These are phyloP conservation scores for Trichoderma reesei DNA, from an alignment of 495 filamentous ascomycete species.

Conservation along the genomic window DNA sequence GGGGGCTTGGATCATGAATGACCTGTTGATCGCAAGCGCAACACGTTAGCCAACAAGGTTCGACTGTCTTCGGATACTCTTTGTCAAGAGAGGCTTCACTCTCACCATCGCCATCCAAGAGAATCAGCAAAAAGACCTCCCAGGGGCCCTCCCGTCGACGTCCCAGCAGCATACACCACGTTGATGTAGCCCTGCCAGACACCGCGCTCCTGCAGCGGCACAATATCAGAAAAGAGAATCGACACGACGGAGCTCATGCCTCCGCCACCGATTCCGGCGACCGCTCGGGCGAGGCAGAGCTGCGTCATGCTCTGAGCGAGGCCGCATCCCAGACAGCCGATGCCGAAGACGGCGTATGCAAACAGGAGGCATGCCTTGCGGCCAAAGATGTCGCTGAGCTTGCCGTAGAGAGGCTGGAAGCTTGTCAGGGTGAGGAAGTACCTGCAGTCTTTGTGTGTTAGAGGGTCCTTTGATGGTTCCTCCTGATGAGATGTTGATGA, in stretches of 20 bases:
- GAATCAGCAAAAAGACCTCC: conserved; percentile 68
- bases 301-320: conserved; percentile 58
- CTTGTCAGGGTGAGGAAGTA: conserved; percentile 70
- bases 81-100: no score
- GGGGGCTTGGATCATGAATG: conserved; percentile 64
- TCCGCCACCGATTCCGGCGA: conserved; percentile 65
- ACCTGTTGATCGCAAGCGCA: conserved; percentile 44
- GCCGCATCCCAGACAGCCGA: conserved; percentile 65
- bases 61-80: background rate
- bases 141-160: conserved; percentile 61
- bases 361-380: conserved; percentile 67
- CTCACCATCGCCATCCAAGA: conserved; percentile 75
- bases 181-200: conserved; percentile 79
- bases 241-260: conserved; percentile 76
- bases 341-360: conserved; percentile 63
- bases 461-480: background rate
- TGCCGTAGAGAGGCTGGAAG: conserved; percentile 74
- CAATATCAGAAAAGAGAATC: conserved; percentile 70
- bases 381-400: conserved; percentile 72
- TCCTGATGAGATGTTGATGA: no score
- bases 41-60: background rate
- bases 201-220: conserved; percentile 66
- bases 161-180: conserved; percentile 63
- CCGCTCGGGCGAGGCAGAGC: conserved; percentile 56
- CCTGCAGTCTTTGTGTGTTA: conserved; percentile 14